Evolutionary conservation across 2,329 filamentous ascomycete genomes (phyloP).

Genomic region (Tolypocladium guangdongense): DNA sequence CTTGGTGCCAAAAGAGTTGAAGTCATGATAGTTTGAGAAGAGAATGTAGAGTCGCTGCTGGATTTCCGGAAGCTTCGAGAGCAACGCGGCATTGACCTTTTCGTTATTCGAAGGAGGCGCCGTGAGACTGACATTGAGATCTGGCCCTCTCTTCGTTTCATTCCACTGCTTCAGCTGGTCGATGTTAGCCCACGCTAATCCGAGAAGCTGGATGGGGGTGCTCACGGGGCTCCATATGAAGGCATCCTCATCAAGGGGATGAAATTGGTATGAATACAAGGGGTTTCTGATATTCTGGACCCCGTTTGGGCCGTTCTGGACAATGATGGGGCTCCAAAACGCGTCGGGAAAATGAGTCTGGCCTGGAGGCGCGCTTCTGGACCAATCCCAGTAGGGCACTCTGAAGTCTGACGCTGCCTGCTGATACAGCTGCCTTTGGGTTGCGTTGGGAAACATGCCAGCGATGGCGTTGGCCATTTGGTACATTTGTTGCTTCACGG

Average conservation of each 20-base stretch:
- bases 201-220: slow-evolving; percentile 6
- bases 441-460: slow-evolving; percentile 33
- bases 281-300: slow-evolving; percentile 48
- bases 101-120: slow-evolving; percentile 45
- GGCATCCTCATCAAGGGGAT: slow-evolving; percentile 45
- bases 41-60: slow-evolving; percentile 57
- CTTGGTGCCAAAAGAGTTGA: slow-evolving; percentile 59
- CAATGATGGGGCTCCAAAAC: slow-evolving; percentile 37
- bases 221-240: slow-evolving; percentile 51
- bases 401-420: slow-evolving; percentile 39
- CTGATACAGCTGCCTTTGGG: slow-evolving; percentile 37
- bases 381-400: slow-evolving; percentile 52
- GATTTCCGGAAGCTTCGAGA: slow-evolving; percentile 38
- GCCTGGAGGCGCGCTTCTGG: slow-evolving; percentile 34
- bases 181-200: neutral
- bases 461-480: slow-evolving; percentile 31
- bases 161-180: slow-evolving; percentile 46
- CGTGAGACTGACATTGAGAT: slow-evolving; percentile 15
- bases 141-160: slow-evolving; percentile 47
- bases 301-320: slow-evolving; percentile 45
- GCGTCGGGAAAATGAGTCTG: slow-evolving; percentile 34
- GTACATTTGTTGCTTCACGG: slow-evolving; percentile 24
- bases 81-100: slow-evolving; percentile 34
- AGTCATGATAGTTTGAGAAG: slow-evolving; percentile 56
- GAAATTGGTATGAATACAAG: slow-evolving; percentile 49